phyloP scores from a whole-genome alignment of 352 stramenopile genomes.

The Phytophthora sojae region DNA sequence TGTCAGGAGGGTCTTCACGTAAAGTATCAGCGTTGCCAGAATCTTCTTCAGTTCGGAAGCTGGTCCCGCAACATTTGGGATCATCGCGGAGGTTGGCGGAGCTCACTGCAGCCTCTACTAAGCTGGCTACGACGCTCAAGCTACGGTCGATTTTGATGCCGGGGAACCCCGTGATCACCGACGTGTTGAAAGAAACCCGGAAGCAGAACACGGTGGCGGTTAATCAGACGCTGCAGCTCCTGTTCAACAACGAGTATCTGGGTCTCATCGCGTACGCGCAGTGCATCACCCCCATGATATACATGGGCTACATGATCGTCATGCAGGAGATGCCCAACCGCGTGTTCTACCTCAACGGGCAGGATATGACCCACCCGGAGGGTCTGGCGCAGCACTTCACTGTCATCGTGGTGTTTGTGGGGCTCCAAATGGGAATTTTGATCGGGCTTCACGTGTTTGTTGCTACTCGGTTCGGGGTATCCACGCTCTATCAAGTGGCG shows the following conservation, averaged over 20 bases:
- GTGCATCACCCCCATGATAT: slow-evolving; percentile 45
- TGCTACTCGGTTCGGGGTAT: slow-evolving; percentile 33
- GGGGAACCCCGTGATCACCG: slow-evolving; percentile 33
- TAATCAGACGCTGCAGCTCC: slow-evolving; percentile 47
- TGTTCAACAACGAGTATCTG: slow-evolving; percentile 58
- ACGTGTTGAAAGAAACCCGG: slow-evolving; percentile 37
- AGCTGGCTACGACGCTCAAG: slow-evolving; percentile 25
- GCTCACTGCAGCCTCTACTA: slow-evolving; percentile 19
- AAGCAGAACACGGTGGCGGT: slow-evolving; percentile 47
- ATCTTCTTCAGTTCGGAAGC: slow-evolving; percentile 1
- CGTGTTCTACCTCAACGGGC: slow-evolving; percentile 30
- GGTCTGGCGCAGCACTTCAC: slow-evolving; percentile 21
- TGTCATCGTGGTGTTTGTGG: slow-evolving; percentile 36
- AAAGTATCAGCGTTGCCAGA: slow-evolving; percentile 13
- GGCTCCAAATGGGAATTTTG: slow-evolving; percentile 34
- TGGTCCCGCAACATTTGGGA: slow-evolving; percentile 12
- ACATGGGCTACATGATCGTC: slow-evolving; percentile 35
- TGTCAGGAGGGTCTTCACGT: slow-evolving; percentile 10
- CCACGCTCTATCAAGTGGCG: slow-evolving; percentile 48
- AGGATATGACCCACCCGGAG: slow-evolving; percentile 14
- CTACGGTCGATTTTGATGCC: slow-evolving; percentile 21
- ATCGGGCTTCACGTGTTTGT: slow-evolving; percentile 37
- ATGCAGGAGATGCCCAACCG: slow-evolving; percentile 36
- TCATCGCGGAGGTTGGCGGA: slow-evolving; percentile 32
- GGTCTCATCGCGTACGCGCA: slow-evolving; percentile 47